Evolutionary conservation across 164 flowering plant genomes (phyloP), one percentile per base, ranked within the genome.

Genomic region (Magnolia kwangsiensis): DNA sequence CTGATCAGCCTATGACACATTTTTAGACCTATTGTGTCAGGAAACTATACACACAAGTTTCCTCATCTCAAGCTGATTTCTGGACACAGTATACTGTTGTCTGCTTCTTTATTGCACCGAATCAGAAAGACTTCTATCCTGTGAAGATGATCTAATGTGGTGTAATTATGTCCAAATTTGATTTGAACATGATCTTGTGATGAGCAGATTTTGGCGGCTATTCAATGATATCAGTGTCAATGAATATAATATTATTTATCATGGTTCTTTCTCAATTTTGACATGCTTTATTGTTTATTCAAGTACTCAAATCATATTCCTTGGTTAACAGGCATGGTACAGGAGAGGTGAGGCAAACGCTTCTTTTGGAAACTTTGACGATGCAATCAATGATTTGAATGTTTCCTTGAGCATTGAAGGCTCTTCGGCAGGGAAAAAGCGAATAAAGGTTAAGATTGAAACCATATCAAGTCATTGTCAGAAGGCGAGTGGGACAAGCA

Each of bases 331-430:
- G 98, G 97, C 95, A 70, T 95, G 98, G 97, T 95, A 89, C 77
- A 83, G 95, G 79, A 90, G 97, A 86, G 97, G 92, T 51, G 88
- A 83, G 74, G 88, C 86, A 71, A 90, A 90, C 81, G 85, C 83
- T 75, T 82, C 90, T 77, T 67, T 91, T 82, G 86, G 76, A 70
- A 85, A 87, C 75, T 81, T 81, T 81, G 80, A 90, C 65, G 89
- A 91, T 81, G 93, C 97, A 69, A 67, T 86, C 37, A 55, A 66
- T 82, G 97, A 95, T 82, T 76, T 95, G 76, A 82, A 84, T 67
- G 72, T 87, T 76, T 85, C 98, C 45, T 72, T 85, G 81, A 77
- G 31, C 50, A 27, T 87, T 74, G 98, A 93, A 78, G 67, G 71
- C 59, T 85, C 96, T 67, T 23, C 63, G 71, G 76, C 82, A 74